Evolutionary conservation across 2,329 filamentous ascomycete species (phyloP), one percentile per base, ranked within the genome.

Genomic region (Monosporascus sp.): DNA sequence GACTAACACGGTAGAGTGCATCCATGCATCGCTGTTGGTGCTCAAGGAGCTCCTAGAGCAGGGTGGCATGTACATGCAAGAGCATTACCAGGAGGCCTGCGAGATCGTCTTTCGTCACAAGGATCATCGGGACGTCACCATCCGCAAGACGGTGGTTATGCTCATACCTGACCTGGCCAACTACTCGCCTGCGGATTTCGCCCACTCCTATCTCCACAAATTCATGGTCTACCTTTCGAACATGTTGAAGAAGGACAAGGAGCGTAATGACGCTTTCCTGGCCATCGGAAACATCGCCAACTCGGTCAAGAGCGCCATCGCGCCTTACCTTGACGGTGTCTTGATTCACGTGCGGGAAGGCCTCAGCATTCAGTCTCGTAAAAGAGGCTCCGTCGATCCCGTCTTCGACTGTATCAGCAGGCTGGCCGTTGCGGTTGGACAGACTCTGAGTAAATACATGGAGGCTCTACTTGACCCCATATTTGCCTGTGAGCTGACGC

Each of bases 21-120:
- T 96, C 43, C 95, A 99, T 67, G 94, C 90, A n/a, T 97, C 93
- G 2, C 79, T 99, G 41, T 79, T 99, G 20, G 91, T 95, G 1
- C 80, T 97, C 64, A 95, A 93, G 69, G 93, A 97, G 72, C 81
- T 99, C 48, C 83, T 99, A 18, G 84, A 94, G 58, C 93, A 96
- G 68, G 94, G 94, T 50, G 92, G 91, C 62, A 99, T 99, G 93
- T 99, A 96, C 71, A 97, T 99, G 94, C 91, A 96, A 65, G 89
- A 92, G 39, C 85, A 92, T 67, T 99, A 97, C 70, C 84, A 87
- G 54, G 90, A 96, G 62, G 87, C 90, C 11, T 97, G 93, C 68
- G 94, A 99, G 57, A 92, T 94, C 58, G 89, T 97, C 37, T 86
- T 93, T 60, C 88, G 89, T 57, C 89, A 96, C 70, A 96, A 96